Evolutionary conservation across 2,329 filamentous ascomycete species (phyloP), one percentile per base, ranked within the genome.

Genomic region (Hypoxylon sp.): DNA sequence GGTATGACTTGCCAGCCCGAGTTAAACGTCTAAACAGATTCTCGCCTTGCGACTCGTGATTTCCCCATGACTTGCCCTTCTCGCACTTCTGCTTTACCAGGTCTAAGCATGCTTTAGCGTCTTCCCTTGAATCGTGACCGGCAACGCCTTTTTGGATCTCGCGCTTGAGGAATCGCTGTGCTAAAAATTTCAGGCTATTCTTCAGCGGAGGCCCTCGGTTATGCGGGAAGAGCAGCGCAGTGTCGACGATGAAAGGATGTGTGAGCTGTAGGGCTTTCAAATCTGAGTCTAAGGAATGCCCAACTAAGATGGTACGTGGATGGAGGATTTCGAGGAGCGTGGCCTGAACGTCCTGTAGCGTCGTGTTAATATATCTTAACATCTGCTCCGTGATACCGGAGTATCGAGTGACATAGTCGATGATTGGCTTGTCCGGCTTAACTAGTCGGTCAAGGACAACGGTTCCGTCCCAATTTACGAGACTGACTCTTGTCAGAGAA

Each of bases 1-100:
- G 87, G 75, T 89, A 89, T 11, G 82, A 79, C 11, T 84, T 86
- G 48, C 87, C 87, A 15, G 87, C 82, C 46, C 89, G 84, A 3
- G 84, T 86, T 3, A 99, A 84, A 8, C 94, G 88, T 70, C 90
- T 91, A 82, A 98, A 99, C 51, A 99, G 88, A 70, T 93, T 94
- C 79, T 99, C 95, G 41, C 89, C 89, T 47, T 89, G 89, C 1
- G 88, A 85, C 44, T 97, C 93, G 51, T 87, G 87, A 0, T 90
- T 90, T 34, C 93, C 95, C 92, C 94, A 99, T 22, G 83, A 79
- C 68, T 91, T 91, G 41, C 95, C 95, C 78, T 92, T 95, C 76
- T 98, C 94, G 76, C 94, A 97, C 77, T 99, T 99, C 74, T 94
- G 90, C 78, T 95, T 97, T 49, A 98, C 88, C 1, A 99, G 89